Base-by-base conservation (phyloP, 495 filamentous ascomycete genomes). In the Tirmania nivea region DNA sequence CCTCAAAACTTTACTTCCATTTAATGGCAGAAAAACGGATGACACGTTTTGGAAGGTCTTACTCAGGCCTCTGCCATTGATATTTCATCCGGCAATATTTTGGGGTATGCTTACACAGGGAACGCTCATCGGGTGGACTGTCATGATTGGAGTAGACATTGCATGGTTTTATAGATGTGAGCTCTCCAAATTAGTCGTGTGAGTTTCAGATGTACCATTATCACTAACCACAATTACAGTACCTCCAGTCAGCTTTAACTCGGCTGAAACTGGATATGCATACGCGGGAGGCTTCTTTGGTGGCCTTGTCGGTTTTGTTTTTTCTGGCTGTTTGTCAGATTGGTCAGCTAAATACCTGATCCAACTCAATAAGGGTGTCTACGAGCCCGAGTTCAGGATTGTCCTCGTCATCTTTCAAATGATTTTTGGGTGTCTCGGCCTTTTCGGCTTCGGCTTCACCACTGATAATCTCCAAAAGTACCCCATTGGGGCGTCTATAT, bases 101-200 rank as follows among this genome's bases (percentile, higher is more conserved):
- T 95, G 86, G 84, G 86, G 84, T 10, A 88, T 82, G 63, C 70
- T 95, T 2, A 93, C 85, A 48, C 88, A 95, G 73, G 87, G 87
- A 11, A 76, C 84, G 1, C 72, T 94, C 55, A 92, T 95, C 57
- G 88, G 88, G 55, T 95, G 88, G 88, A 87, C 86, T 4, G 88
- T 94, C 8, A 80, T 95, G 62, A 90, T 95, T 52, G 87, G 87
- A 49, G 83, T 94, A 25, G 77, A 90, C 52, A 68, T 94, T 21
- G 86, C 84, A 9, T 79, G 14, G 11, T 54, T 14, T 31, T 20
- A 45, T 25, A 25, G 25, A 25, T 25, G 25, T 25, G 25, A 25
- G 25, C 25, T 25, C 31, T 35, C 50, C 20, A 12, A 20, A 35
- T 36, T 36, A n/a, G 3, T 36, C 6, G 35, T 14, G 51, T 6